phyloP scores from a whole-genome alignment of 148 eudicot genomes.

The Persicaria maculosa region DNA sequence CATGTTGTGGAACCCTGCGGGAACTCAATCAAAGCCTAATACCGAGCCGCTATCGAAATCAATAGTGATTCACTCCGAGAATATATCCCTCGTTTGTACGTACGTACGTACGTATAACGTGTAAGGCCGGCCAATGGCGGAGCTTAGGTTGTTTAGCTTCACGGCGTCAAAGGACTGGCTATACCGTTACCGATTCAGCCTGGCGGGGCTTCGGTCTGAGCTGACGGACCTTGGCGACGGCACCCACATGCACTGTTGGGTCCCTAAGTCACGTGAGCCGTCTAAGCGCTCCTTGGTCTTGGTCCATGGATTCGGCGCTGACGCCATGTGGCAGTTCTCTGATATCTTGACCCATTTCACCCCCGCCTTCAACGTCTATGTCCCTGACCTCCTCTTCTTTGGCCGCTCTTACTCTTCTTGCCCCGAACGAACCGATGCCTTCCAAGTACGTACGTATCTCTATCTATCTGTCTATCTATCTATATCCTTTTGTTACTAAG shows the following conservation, averaged over 20 bases:
- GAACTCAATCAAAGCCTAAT: too few relatives aligned
- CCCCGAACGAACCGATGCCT: conserved; percentile 52
- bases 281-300: conserved; percentile 54
- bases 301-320: conserved; percentile 87
- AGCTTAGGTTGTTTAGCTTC: conserved; percentile 36
- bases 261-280: conserved; percentile 42
- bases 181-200: conserved; percentile 42
- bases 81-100: too few relatives aligned
- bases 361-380: conserved; percentile 61
- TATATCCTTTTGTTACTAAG: too few relatives aligned
- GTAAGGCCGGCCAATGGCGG: neutral
- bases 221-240: conserved; percentile 40
- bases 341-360: conserved; percentile 44
- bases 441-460: conserved; percentile 27
- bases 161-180: conserved; percentile 56
- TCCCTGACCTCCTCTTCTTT: conserved; percentile 86
- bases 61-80: too few relatives aligned
- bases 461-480: neutral
- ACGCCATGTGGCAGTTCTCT: conserved; percentile 89
- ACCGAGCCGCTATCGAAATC: too few relatives aligned
- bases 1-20: too few relatives aligned
- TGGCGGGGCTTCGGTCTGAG: conserved; percentile 52
- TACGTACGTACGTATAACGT: too few relatives aligned
- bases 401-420: conserved; percentile 50
- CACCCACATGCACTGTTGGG: conserved; percentile 74